Base-by-base conservation (phyloP, 768 basidiomycete species). In the Tricholoma flavovirens region DNA sequence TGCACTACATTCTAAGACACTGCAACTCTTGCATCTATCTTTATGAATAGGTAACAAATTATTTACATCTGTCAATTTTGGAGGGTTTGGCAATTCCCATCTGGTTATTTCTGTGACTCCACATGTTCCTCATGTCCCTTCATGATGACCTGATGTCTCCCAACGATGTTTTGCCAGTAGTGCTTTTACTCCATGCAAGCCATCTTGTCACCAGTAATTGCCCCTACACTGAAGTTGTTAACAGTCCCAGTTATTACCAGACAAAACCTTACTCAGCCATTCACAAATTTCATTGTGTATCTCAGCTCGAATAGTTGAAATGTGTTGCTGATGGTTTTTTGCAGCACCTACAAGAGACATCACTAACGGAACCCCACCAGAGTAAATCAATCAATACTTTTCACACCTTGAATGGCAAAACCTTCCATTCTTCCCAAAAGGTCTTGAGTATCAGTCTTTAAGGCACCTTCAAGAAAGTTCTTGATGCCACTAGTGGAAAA, bases 111-210 rank as follows among this genome's bases (percentile, higher is more conserved):
- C n/a, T n/a, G n/a, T n/a, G n/a, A n/a, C n/a, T n/a, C n/a, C n/a
- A n/a, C n/a, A n/a, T n/a, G n/a, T n/a, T n/a, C n/a, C n/a, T n/a
- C n/a, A n/a, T n/a, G n/a, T n/a, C n/a, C n/a, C n/a, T n/a, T n/a
- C n/a, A n/a, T n/a, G n/a, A n/a, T n/a, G n/a, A n/a, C n/a, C n/a
- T n/a, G n/a, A n/a, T n/a, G n/a, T n/a, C 38, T 24, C 29, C 30
- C 15, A n/a, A 60, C 56, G 30, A 62, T 30, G 24, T 62, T 58
- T 4, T 19, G 29, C 59, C 53, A 60, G 48, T 60, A 58, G 10
- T 33, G 49, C 43, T 50, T 56, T 49, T 50, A 62, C 46, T 60
- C 46, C 59, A 62, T 58, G n/a, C 45, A 14, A 8, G 49, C 60
- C 2, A n/a, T 55, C 3, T 40, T 38, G 43, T 54, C 36, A 35